phyloP scores from a whole-genome alignment of 2,329 filamentous ascomycete genomes.

The Cytospora paraplurivora region DNA sequence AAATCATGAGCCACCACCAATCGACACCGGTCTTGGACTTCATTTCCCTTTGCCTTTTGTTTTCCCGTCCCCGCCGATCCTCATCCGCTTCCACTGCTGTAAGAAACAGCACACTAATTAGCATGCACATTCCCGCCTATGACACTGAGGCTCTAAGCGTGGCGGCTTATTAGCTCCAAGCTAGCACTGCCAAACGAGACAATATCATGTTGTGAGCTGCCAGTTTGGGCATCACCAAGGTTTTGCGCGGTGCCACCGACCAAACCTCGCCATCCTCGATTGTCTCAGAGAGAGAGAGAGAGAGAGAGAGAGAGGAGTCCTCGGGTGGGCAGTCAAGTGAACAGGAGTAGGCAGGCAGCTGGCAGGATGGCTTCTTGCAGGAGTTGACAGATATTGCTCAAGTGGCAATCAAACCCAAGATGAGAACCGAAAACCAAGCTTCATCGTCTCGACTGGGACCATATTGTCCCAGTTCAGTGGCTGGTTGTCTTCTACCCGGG shows the following conservation, averaged over 20 bases:
- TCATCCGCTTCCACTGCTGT: constrained; percentile 15
- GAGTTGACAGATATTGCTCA: background rate
- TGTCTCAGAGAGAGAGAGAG: background rate
- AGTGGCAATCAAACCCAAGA: background rate
- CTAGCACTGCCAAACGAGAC: constrained; percentile 24
- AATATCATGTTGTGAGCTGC: constrained; percentile 24
- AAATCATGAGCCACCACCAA: constrained; percentile 13
- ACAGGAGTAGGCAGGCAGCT: too few species aligned
- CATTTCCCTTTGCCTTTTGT: background rate
- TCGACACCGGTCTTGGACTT: constrained; percentile 14
- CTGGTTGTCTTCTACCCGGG: background rate
- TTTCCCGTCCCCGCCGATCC: constrained; percentile 14
- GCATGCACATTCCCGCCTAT: constrained; percentile 23
- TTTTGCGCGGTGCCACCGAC: constrained; percentile 19
- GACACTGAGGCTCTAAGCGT: constrained; percentile 24
- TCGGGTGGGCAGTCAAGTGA: background rate
- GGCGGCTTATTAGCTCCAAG: constrained; percentile 20
- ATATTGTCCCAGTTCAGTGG: background rate
- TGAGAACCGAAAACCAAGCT: background rate
- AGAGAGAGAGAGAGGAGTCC: background rate
- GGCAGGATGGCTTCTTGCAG: background rate
- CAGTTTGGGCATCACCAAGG: constrained; percentile 20
- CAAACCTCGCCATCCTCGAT: constrained; percentile 11
- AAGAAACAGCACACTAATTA: constrained; percentile 14
- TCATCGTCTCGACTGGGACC: background rate